Base-by-base conservation (phyloP, 2,329 filamentous ascomycete genomes). In the Colletotrichum kahawae region DNA sequence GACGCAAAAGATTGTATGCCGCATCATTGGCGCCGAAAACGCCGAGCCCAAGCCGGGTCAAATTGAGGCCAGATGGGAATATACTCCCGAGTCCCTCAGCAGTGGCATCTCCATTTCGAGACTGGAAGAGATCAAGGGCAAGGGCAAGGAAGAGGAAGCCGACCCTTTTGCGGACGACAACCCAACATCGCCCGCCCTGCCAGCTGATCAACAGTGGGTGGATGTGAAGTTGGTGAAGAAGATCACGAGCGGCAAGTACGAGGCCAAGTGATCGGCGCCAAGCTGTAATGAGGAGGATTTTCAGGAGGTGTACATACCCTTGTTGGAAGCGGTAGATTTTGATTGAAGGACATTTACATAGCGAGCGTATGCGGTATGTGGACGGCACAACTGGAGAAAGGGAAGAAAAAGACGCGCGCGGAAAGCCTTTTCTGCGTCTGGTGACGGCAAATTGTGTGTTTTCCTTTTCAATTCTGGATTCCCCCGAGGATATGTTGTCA, bases 31-130 rank as follows among this genome's bases (percentile, higher is more conserved):
- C 29, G 95, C 94, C 0, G 93, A 96, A 38, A 91, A 91, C 29
- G 88, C 91, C 67, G 92, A 92, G 79, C 92, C 94, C 0, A 92
- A 91, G 77, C 91, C 94, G 7, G 95, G 95, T 0, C 92, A 91
- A 69, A 90, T 97, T 10, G 96, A 99, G 82, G 95, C 95, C 1
- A 89, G 93, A 71, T 98, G 96, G 92, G 95, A 98, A 82, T 86
- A 87, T 74, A 81, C 14, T 13, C 78, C 57, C 86, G 77, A 81
- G 9, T 84, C 80, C 5, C 79, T 90, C 1, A 90, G 90, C 1
- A 93, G 92, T 77, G 92, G 92, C 12, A 90, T 98, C 71, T 93
- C 91, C 6, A 87, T 95, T 68, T 91, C 90, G 7, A 85, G 85
- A 74, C 83, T 91, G 54, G 87, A 88, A 10, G 86, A 88, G 75